These are phyloP conservation scores for Talaromyces rugulosus DNA, from an alignment of 2,329 filamentous ascomycete genomes.

Conservation along the genomic window DNA sequence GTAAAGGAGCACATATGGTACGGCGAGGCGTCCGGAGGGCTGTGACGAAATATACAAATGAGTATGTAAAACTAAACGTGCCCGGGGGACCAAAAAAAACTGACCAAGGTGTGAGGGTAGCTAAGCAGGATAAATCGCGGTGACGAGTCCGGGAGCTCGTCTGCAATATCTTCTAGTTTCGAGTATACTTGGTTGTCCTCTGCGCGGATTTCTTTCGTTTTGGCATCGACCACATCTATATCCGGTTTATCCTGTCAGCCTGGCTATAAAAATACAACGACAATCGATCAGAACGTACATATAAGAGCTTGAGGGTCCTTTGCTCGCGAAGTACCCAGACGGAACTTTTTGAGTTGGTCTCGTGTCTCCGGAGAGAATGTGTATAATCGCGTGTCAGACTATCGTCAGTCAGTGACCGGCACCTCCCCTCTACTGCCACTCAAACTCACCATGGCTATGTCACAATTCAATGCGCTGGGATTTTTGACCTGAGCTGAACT, in stretches of 20 bases:
- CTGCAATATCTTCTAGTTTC: conserved; percentile 72
- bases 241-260: conserved; percentile 16
- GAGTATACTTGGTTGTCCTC: conserved; percentile 78
- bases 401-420: conserved; percentile 11
- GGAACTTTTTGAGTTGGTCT: conserved; percentile 89
- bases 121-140: conserved; percentile 87
- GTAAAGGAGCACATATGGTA: conserved; percentile 92
- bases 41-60: conserved; percentile 32
- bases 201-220: conserved; percentile 82
- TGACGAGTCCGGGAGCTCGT: conserved; percentile 88
- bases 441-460: neutral
- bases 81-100: conserved; percentile 17
- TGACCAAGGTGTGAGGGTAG: conserved; percentile 81
- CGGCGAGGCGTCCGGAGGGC: conserved; percentile 77
- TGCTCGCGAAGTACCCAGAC: conserved; percentile 80
- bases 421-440: neutral
- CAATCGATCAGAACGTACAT: conserved; percentile 59
- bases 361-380: conserved; percentile 88
- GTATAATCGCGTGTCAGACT: conserved; percentile 85
- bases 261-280: neutral
- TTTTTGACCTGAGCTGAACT: neutral
- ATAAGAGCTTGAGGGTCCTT: conserved; percentile 87
- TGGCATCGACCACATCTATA: conserved; percentile 83
- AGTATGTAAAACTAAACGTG: neutral
- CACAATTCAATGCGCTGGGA: neutral